A percentile compares a stretch with the other conserved stretches of the same genome.
Conservation (phyloP, 306 rosid genomes). For the Vigna hirtella region DNA sequence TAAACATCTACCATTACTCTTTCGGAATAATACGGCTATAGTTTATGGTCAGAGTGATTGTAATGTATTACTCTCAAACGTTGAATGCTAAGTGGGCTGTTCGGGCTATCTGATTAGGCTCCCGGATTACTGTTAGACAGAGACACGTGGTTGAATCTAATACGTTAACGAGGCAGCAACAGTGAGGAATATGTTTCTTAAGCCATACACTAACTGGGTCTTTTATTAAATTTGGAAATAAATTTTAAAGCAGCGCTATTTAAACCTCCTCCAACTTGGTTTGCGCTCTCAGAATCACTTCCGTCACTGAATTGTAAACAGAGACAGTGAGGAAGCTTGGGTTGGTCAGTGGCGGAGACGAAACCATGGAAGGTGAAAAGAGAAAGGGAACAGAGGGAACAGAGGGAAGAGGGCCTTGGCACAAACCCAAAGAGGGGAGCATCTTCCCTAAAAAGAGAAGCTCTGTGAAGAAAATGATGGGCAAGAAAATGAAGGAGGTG, state of each 20-base stretch:
- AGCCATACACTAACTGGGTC: neutral
- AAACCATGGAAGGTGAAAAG: constrained; percentile 31
- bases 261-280: too few relatives aligned
- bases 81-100: too few relatives aligned
- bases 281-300: too few relatives aligned
- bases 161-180: neutral
- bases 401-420: constrained; percentile 29
- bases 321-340: neutral
- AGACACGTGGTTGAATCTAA: too few relatives aligned
- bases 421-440: constrained; percentile 44
- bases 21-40: too few relatives aligned
- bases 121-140: too few relatives aligned
- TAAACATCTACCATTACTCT: too few relatives aligned
- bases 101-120: too few relatives aligned
- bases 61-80: too few relatives aligned
- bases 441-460: constrained; percentile 41
- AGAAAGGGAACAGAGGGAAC: neutral
- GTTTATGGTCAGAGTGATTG: too few relatives aligned
- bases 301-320: neutral
- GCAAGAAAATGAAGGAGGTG: neutral
- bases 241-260: neutral
- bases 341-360: neutral
- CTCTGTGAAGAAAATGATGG: constrained; percentile 46
- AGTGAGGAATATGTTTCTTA: neutral
- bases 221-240: neutral